phyloP scores from a whole-genome alignment of 371 early-diverging fungal species.

The Phascolomyces articulosus region DNA sequence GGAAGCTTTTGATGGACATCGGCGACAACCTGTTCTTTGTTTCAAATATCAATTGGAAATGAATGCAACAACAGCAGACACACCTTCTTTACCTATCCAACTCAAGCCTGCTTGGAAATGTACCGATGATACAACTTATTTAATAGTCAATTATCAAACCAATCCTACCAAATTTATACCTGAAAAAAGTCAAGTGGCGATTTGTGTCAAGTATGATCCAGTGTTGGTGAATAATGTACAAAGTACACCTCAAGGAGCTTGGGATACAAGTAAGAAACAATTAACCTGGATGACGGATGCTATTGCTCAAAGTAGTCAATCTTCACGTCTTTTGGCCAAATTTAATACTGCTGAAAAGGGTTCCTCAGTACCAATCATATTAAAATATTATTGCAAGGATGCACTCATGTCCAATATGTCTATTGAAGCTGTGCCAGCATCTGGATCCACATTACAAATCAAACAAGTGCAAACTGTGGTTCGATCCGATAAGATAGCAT shows the following conservation, averaged over 20 bases:
- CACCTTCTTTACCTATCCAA: conserved; percentile 15
- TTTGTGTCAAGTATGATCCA: conserved; percentile 15
- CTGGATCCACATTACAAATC: conserved; percentile 21
- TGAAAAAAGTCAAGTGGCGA: conserved; percentile 12
- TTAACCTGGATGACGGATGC: conserved; percentile 22
- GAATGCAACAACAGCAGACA: neutral
- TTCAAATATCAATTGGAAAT: conserved; percentile 16
- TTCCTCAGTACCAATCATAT: conserved; percentile 7
- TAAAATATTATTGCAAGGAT: conserved; percentile 21
- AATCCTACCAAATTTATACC: neutral
- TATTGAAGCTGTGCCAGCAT: conserved; percentile 24
- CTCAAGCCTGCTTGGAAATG: conserved; percentile 26
- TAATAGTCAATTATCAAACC: conserved; percentile 24
- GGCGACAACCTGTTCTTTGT: conserved; percentile 18
- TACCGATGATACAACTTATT: conserved; percentile 5
- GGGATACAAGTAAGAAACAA: conserved; percentile 17
- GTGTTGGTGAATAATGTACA: conserved; percentile 16
- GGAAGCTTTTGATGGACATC: conserved; percentile 12
- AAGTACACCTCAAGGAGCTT: conserved; percentile 27
- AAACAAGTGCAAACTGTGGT: conserved; percentile 19
- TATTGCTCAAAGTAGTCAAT: neutral
- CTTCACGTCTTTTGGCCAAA: conserved; percentile 22
- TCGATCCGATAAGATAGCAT: conserved; percentile 13
- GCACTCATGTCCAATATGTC: conserved; percentile 7
- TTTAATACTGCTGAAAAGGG: conserved; percentile 16